phyloP scores from a whole-genome alignment of 2,329 filamentous ascomycete genomes.

The Paecilomyces formosus region DNA sequence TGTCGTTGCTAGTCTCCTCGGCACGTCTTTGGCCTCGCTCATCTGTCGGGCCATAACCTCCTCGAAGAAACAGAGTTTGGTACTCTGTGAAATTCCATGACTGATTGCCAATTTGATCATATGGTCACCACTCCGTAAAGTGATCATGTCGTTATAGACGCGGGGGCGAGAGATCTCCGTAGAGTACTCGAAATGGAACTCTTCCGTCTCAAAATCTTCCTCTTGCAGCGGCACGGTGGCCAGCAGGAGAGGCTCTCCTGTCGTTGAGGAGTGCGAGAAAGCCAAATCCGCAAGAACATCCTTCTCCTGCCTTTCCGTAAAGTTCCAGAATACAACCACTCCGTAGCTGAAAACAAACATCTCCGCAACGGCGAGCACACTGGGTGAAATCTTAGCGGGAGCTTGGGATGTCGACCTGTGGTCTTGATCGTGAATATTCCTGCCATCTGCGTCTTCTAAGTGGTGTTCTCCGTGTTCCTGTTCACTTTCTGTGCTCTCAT shows the following conservation, averaged over 20 bases:
- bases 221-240: slow-evolving; percentile 74
- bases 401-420: slow-evolving; percentile 40
- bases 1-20: slow-evolving; percentile 78
- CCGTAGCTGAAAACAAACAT: slow-evolving; percentile 98
- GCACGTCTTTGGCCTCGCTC: slow-evolving; percentile 85
- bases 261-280: slow-evolving; percentile 54
- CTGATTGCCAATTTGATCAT: slow-evolving; percentile 99
- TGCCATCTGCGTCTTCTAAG: slow-evolving; percentile 1
- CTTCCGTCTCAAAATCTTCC: slow-evolving; percentile 91
- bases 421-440: slow-evolving; percentile 13
- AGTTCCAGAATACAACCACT: slow-evolving; percentile 98
- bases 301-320: slow-evolving; percentile 91
- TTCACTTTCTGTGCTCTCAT: not conserved
- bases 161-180: slow-evolving; percentile 75
- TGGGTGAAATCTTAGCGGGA: slow-evolving; percentile 51
- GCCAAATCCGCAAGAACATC: slow-evolving; percentile 91
- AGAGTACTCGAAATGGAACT: slow-evolving; percentile 98
- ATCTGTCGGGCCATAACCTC: slow-evolving; percentile 94
- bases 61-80: slow-evolving; percentile 92
- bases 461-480: slow-evolving; percentile 9
- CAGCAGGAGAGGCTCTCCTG: slow-evolving; percentile 48
- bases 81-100: slow-evolving; percentile 95
- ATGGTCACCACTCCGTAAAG: slow-evolving; percentile 84
- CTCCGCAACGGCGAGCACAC: slow-evolving; percentile 77
- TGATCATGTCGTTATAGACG: slow-evolving; percentile 99